Evolutionary conservation across 192 early-diverging fungal genomes (phyloP).

Genomic region (Coemansia sp.): DNA sequence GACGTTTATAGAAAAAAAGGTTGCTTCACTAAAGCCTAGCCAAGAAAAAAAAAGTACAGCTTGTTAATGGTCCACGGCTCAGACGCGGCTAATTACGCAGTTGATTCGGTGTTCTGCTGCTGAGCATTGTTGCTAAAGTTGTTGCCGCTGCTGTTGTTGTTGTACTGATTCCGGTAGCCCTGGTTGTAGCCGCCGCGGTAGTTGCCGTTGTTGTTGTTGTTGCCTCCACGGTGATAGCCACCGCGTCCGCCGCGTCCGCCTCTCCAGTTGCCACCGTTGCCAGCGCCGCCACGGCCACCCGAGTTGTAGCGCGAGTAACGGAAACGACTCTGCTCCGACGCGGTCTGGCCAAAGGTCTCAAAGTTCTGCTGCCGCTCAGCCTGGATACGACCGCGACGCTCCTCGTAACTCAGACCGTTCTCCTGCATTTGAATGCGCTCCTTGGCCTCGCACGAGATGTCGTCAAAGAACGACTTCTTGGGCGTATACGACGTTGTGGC

Average conservation of each 20-base stretch:
- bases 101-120: slow-evolving; percentile 28
- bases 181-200: slow-evolving; percentile 36
- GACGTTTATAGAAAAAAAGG: too few relatives aligned
- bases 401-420: slow-evolving; percentile 56
- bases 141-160: slow-evolving; percentile 21
- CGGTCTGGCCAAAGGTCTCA: slow-evolving; percentile 95
- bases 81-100: background rate
- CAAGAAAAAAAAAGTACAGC: background rate
- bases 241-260: slow-evolving; percentile 53
- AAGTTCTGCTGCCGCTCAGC: slow-evolving; percentile 91
- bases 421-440: slow-evolving; percentile 66
- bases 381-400: slow-evolving; percentile 73
- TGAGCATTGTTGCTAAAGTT: slow-evolving; percentile 32
- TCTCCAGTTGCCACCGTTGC: slow-evolving; percentile 27
- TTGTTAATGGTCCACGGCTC: slow-evolving; percentile 25
- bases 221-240: slow-evolving; percentile 16
- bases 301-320: slow-evolving; percentile 52
- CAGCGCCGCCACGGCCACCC: slow-evolving; percentile 58
- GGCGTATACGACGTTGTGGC: slow-evolving; percentile 72
- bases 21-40: too few relatives aligned
- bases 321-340: slow-evolving; percentile 66
- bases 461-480: slow-evolving; percentile 90
- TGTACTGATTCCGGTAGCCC: slow-evolving; percentile 46
- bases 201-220: slow-evolving; percentile 13
- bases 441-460: slow-evolving; percentile 95